Evolutionary conservation across 2,329 filamentous ascomycete genomes (phyloP), one percentile per base, ranked within the genome.

Genomic region (Claviceps monticola): DNA sequence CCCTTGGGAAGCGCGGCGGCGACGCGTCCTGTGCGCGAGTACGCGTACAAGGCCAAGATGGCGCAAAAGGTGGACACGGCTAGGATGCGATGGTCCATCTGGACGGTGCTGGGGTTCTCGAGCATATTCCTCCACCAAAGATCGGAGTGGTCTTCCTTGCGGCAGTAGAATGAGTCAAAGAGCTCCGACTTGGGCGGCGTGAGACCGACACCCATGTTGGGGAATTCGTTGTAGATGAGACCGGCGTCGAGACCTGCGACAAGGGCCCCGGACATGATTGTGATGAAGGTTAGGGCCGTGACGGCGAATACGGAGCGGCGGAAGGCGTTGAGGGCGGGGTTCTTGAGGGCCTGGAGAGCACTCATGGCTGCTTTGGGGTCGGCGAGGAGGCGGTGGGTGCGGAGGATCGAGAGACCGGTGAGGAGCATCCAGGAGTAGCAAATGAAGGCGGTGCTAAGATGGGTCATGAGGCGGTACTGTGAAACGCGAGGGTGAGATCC

Each of bases 161-260:
- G 85, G 53, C 82, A 84, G 76, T 96, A 96, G 71, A 88, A 94
- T 39, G 79, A 74, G 62, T 91, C 84, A 67, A 88, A 89, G 36
- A 97, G 81, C 71, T 97, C 91, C 9, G 80, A 75, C 62, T 77
- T 80, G 1, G 91, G 91, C 1, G 91, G 91, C 0, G 88, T 76
- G 21, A 95, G 72, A 11, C 89, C 88, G 3, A 80, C 69, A 8
- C 93, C 93, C 93, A 98, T 98, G 69, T 79, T 87, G 6, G 93
- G 93, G 67, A 98, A 97, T 68, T 98, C 89, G 66, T 98, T 98
- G 75, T 98, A 98, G 69, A 98, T 97, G 52, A 98, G 76, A 8
- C 93, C 93, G 8, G 93, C 93, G 64, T 98, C 93, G 14, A 98
- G 82, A 36, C 93, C 93, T 6, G 93, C 93, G 36, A 98, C 93